Evolutionary conservation across 2,329 filamentous ascomycete genomes (phyloP), one percentile per base, ranked within the genome.

Genomic region (Colletotrichum cereale): DNA sequence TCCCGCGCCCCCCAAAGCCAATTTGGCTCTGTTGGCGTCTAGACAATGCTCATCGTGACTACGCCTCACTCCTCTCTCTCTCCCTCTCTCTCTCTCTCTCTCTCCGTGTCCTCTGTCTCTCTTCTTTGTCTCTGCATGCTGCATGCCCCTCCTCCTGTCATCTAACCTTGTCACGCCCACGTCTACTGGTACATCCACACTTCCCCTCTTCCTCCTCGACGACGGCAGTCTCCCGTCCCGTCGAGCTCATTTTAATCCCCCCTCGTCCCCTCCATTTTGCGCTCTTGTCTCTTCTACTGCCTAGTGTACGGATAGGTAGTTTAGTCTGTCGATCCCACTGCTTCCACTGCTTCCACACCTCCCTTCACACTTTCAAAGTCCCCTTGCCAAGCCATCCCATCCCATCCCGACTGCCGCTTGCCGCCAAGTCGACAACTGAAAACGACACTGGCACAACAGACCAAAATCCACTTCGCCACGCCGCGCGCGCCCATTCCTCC

Each of bases 31-130:
- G 47, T 26, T 18, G 24, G 60, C 34, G 60, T 50, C 42, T 21
- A 38, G 34, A 56, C 26, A 62, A 62, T 42, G 18, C 52, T 31
- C 29, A 66, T 72, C 69, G 65, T 69, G 69, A 72, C 69, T 64
- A 71, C 68, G 65, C 65, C 68, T 71, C 57, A 34, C 36, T 58
- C 29, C 40, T n/a, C 36, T 58, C 29, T 31, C 16, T 47, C 18
- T 21, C 12, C 66, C 31, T 36, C 21, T 16, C 57, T 52, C 62
- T 11, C 42, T 12, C 10, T 38, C 6, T 21, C 12, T 61, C 31
- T 36, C 21, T 16, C 57, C 50, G 58, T 11, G 18, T 12, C 10
- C 14, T 2, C 40, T n/a, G 18, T n/a, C 8, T n/a, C 2, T 8
- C 21, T 4, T 8, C 21, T 21, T 14, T 11, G 0, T 10, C 38